Base-by-base conservation (phyloP, 2,329 filamentous ascomycete genomes). In the Paraphaeosphaeria minitans region DNA sequence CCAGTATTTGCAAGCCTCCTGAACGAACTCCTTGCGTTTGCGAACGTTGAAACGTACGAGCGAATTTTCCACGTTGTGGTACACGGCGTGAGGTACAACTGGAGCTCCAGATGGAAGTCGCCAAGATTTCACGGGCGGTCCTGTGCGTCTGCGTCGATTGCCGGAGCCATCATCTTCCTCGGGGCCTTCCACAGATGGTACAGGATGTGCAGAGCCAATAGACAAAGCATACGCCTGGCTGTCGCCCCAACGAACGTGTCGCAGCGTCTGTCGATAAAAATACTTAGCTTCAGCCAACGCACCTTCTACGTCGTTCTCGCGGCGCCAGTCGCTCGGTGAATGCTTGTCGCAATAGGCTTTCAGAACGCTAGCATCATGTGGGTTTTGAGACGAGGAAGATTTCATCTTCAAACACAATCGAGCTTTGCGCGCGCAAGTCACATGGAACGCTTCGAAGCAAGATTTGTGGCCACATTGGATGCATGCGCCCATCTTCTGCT, bases 391-490 rank as follows among this genome's bases (percentile, higher is more conserved):
- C 63, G 94, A 91, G 55, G 87, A 91, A 52, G 93, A 93, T 79
- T 98, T 99, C 95, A 99, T 99, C 78, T 94, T 94, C 64, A 99
- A 82, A 72, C 92, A 98, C 0, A 99, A 83, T 62, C 89, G 89
- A 49, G 93, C 93, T 68, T 91, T 87, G 56, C 95, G 87, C 24
- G 95, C 95, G 75, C 95, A 99, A 5, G 95, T 98, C 55, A 97
- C 93, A 77, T 99, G 95, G 75, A 99, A 99, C 9, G 95, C 95
- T 71, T 94, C 89, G 73, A 96, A 99, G 77, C 95, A 99, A 61
- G 90, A 92, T 78, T 97, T 98, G 80, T 98, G 97, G 60, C 93
- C 92, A 77, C 95, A 99, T 77, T 99, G 95, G 60, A 99, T 97
- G 77, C 94, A 98, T 42, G 95, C 94, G 22, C 95, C 95, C 95